These are phyloP conservation scores for Phoenix roebelenii DNA, from an alignment of 176 grass and related monocot species.

Conservation along the genomic window DNA sequence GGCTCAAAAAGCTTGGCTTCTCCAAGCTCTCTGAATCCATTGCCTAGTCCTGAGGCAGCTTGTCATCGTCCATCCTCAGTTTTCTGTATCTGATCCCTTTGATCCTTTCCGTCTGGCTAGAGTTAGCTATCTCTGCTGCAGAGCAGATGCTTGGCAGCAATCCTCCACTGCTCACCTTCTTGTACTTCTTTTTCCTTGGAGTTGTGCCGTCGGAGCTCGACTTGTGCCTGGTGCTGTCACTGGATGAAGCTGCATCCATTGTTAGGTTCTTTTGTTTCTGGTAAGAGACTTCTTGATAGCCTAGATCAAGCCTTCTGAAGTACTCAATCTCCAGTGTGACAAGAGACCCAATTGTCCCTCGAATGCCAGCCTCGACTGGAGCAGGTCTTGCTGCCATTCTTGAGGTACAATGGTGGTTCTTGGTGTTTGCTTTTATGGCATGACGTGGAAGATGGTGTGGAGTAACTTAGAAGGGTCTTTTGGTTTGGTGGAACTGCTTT, in stretches of 20 bases:
- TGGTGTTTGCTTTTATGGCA: too few relatives aligned
- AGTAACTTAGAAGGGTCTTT: too few relatives aligned
- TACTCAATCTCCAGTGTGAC: slow-evolving; percentile 27
- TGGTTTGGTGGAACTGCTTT: too few relatives aligned
- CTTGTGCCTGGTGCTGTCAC: neutral
- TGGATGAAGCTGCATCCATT: neutral
- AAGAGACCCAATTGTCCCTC: slow-evolving; percentile 24
- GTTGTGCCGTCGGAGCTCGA: neutral
- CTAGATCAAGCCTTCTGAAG: slow-evolving; percentile 16
- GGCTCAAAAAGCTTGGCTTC: neutral
- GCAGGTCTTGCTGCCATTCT: slow-evolving; percentile 2
- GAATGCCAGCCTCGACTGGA: slow-evolving; percentile 12
- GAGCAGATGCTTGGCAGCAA: slow-evolving; percentile 8
- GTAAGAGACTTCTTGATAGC: neutral
- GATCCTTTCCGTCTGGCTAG: neutral
- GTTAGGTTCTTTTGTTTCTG: neutral
- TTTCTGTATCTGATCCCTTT: slow-evolving; percentile 3
- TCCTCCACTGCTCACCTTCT: neutral
- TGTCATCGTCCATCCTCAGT: slow-evolving; percentile 1
- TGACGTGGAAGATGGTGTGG: too few relatives aligned
- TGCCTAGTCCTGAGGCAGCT: slow-evolving; percentile 10
- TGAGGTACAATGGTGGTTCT: too few relatives aligned
- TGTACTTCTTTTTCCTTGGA: slow-evolving; percentile 14
- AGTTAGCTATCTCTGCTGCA: slow-evolving; percentile 8
- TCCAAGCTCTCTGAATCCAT: slow-evolving; percentile 9